Percentiles rank a stretch among this genome's conserved stretches.
These are phyloP conservation scores for Puccinia hordei DNA, from an alignment of 1,284 basidiomycete genomes.

Conservation along the genomic window DNA sequence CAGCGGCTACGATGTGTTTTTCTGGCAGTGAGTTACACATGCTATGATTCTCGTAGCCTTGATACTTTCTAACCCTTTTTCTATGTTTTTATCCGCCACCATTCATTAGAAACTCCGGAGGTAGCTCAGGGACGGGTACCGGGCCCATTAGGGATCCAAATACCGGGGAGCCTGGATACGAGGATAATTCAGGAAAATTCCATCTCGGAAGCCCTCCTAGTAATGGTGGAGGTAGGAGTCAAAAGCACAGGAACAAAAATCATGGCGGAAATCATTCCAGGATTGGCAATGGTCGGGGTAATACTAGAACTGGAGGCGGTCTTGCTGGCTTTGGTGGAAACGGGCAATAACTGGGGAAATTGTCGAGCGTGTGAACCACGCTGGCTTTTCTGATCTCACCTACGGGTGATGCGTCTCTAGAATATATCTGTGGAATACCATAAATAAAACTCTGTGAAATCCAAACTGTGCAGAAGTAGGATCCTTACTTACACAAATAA, in stretches of 20 bases:
- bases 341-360: no score
- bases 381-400: no score
- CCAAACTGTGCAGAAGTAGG: no score
- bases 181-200: slow-evolving; percentile 26
- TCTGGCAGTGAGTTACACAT: slow-evolving; percentile 41
- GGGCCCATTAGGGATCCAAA: slow-evolving; percentile 31
- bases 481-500: no score
- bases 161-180: slow-evolving; percentile 33
- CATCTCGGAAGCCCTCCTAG: slow-evolving; percentile 10
- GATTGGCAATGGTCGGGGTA: not conserved
- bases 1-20: slow-evolving; percentile 28
- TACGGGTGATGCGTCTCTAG: no score
- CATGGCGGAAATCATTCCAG: not conserved
- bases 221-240: not conserved
- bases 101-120: slow-evolving; percentile 30
- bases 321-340: no score
- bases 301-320: not conserved
- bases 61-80: not conserved
- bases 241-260: not conserved
- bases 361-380: no score
- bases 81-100: not conserved
- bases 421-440: no score
- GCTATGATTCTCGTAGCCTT: not conserved
- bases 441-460: no score
- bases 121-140: slow-evolving; percentile 17